Evolutionary conservation across 768 basidiomycete species (phyloP).

Genomic region (Pholiota molesta): DNA sequence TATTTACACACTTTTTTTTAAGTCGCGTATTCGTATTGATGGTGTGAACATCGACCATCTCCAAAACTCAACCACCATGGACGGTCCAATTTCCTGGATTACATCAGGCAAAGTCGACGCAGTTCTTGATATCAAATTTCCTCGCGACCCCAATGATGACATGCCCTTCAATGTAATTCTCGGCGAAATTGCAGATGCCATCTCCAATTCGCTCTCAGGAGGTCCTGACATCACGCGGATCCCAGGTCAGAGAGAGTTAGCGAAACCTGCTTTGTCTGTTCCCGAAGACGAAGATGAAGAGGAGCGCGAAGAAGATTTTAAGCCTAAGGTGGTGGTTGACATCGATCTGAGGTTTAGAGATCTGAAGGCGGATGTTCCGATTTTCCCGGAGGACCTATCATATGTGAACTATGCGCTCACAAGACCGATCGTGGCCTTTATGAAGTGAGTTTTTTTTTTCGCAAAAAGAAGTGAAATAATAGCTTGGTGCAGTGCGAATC

Average conservation of each 20-base stretch:
- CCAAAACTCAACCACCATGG: slow-evolving; percentile 78
- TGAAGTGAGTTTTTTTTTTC: slow-evolving; percentile 69
- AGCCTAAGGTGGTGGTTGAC: slow-evolving; percentile 73
- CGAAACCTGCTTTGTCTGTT: slow-evolving; percentile 81
- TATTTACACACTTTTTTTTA: not conserved
- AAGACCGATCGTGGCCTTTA: slow-evolving; percentile 96
- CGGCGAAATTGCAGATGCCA: slow-evolving; percentile 88
- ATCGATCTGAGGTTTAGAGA: slow-evolving; percentile 95
- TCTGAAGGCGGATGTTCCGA: slow-evolving; percentile 91
- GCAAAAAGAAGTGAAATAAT: slow-evolving; percentile 1
- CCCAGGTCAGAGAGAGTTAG: slow-evolving; percentile 85
- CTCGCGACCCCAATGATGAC: slow-evolving; percentile 72
- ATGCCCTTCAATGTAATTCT: slow-evolving; percentile 79
- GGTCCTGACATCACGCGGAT: slow-evolving; percentile 54
- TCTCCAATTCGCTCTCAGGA: slow-evolving; percentile 64
- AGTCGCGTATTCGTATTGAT: slow-evolving; percentile 97
- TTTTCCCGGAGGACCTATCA: slow-evolving; percentile 86
- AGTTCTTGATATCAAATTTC: slow-evolving; percentile 97
- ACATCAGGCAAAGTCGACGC: slow-evolving; percentile 96
- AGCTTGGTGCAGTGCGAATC: slow-evolving; percentile 69
- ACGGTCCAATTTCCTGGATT: slow-evolving; percentile 96
- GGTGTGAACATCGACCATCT: slow-evolving; percentile 96
- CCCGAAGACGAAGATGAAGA: slow-evolving; percentile 51
- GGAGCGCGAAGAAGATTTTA: slow-evolving; percentile 35
- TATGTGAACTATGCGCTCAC: slow-evolving; percentile 93